Conservation (phyloP, 768 basidiomycete genomes). For the Suillus tomentosus region DNA sequence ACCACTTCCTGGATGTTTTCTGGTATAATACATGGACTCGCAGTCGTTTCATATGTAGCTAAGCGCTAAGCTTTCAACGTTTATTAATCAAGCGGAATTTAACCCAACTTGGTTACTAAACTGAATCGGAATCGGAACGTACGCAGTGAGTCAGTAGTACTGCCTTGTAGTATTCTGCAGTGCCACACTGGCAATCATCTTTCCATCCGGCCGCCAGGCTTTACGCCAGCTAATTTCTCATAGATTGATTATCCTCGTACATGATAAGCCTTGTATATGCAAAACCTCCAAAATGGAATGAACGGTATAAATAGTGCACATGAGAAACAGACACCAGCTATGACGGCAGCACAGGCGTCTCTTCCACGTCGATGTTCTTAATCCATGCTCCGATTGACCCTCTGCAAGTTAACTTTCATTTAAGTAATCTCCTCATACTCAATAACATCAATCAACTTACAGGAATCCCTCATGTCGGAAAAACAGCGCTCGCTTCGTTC, state of each 20-base stretch:
- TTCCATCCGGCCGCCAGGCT: too few relatives aligned
- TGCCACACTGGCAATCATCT: too few relatives aligned
- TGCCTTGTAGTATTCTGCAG: too few relatives aligned
- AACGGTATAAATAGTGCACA: conserved; percentile 11
- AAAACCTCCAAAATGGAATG: background rate
- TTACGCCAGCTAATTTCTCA: too few relatives aligned
- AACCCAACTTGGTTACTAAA: too few relatives aligned
- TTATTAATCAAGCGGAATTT: too few relatives aligned
- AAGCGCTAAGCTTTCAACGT: too few relatives aligned
- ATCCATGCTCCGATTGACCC: conserved; percentile 98
- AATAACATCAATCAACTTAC: conserved; percentile 50
- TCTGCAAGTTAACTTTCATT: conserved; percentile 40
- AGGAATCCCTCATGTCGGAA: conserved; percentile 97
- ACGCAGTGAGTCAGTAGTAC: too few relatives aligned
- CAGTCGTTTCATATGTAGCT: too few relatives aligned
- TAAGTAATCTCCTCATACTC: background rate
- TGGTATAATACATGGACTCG: too few relatives aligned
- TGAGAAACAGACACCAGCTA: conserved; percentile 6
- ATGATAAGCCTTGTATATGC: background rate
- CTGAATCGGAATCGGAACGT: too few relatives aligned
- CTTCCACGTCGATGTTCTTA: conserved; percentile 78
- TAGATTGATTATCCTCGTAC: background rate
- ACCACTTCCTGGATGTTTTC: too few relatives aligned
- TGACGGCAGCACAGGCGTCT: conserved; percentile 15
- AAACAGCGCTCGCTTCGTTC: conserved; percentile 94